Conservation (phyloP, 2,329 filamentous ascomycete genomes). For the Cercospora berteroae region DNA sequence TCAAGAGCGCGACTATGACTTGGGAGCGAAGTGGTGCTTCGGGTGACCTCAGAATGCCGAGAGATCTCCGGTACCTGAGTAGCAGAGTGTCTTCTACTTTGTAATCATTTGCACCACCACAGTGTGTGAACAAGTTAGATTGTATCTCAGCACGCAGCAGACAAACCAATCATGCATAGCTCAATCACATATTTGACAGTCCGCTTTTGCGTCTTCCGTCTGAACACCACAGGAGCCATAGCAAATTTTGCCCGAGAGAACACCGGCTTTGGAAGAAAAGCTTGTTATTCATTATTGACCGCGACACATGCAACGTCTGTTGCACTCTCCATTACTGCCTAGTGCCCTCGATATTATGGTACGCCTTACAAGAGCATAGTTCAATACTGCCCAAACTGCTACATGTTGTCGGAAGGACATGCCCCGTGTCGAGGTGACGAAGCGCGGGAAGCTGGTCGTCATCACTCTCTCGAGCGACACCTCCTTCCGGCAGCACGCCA, state of each 20-base stretch:
- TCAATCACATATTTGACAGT: not conserved
- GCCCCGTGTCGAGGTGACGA: not conserved
- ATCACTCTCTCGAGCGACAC: not conserved
- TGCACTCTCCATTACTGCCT: not conserved
- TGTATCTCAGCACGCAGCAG: not conserved
- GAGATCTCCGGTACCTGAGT: not conserved
- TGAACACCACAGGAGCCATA: not conserved
- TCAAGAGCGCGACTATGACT: not conserved
- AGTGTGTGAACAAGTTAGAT: not conserved
- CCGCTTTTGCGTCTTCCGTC: not conserved
- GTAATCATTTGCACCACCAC: not conserved
- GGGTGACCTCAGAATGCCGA: not conserved
- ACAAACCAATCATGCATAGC: not conserved
- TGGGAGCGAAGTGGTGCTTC: not conserved
- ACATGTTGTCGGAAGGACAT: too few species aligned
- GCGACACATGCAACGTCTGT: not conserved
- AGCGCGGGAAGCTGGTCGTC: not conserved
- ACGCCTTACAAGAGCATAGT: not conserved
- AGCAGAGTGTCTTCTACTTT: not conserved
- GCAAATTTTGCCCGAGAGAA: not conserved
- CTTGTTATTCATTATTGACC: not conserved
- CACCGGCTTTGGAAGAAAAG: not conserved
- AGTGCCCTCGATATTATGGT: not conserved
- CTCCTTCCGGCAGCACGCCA: not conserved
- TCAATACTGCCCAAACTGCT: too few species aligned